These are phyloP conservation scores for Trichocladium uniseriatum DNA, from an alignment of 495 filamentous ascomycete genomes.

Conservation along the genomic window DNA sequence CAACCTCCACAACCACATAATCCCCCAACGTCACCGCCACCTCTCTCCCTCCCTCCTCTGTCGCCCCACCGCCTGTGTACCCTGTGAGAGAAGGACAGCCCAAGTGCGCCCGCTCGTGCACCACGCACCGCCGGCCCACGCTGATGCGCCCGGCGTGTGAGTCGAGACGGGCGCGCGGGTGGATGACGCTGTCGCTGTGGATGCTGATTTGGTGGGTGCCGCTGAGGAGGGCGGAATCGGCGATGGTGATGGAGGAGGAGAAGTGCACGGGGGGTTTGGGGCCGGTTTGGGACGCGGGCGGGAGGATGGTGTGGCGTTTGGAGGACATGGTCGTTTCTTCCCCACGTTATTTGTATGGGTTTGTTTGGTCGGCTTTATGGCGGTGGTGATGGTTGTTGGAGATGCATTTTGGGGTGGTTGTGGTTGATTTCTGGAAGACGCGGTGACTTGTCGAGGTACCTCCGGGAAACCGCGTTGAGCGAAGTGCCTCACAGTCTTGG, in stretches of 20 bases:
- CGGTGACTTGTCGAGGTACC: no score
- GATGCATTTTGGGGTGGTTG: no score
- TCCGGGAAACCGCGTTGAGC: not conserved
- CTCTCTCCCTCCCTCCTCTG: slow-evolving; percentile 16
- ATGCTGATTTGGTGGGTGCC: slow-evolving; percentile 66
- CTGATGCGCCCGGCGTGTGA: slow-evolving; percentile 59
- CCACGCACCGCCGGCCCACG: slow-evolving; percentile 64
- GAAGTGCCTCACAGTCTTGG: slow-evolving; percentile 8
- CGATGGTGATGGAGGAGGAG: slow-evolving; percentile 59
- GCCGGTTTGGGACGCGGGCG: slow-evolving; percentile 32
- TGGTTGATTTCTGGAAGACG: no score
- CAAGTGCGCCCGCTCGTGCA: slow-evolving; percentile 63
- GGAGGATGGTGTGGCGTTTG: slow-evolving; percentile 44
- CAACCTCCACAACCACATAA: slow-evolving; percentile 52
- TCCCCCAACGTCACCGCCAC: slow-evolving; percentile 44
- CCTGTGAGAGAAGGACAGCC: slow-evolving; percentile 28
- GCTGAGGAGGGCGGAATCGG: slow-evolving; percentile 63
- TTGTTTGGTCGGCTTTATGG: not conserved
- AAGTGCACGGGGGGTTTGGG: slow-evolving; percentile 61
- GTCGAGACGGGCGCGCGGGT: slow-evolving; percentile 67
- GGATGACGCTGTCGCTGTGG: slow-evolving; percentile 63
- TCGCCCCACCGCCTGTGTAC: slow-evolving; percentile 9
- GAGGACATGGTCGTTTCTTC: slow-evolving; percentile 16
- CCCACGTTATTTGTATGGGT: not conserved
- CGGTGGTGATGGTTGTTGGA: not conserved